These are phyloP conservation scores for Apiotrichum laibachii DNA, from an alignment of 1,284 basidiomycete genomes.

Conservation along the genomic window DNA sequence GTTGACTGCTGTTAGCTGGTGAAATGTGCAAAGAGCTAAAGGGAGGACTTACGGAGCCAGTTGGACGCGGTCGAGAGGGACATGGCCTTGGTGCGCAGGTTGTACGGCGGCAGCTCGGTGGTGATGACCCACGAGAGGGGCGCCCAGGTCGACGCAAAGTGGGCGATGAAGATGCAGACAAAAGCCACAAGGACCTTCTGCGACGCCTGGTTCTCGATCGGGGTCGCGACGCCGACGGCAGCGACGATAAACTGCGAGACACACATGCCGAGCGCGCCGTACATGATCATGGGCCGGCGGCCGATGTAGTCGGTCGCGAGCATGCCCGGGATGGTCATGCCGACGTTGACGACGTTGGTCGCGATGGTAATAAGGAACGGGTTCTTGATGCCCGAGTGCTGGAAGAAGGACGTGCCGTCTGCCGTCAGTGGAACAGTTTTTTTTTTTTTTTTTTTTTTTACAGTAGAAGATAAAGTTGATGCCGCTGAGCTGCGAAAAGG, in stretches of 20 bases:
- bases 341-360: slow-evolving; percentile 33
- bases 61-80: slow-evolving; percentile 63
- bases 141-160: slow-evolving; percentile 68
- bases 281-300: slow-evolving; percentile 31
- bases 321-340: slow-evolving; percentile 41
- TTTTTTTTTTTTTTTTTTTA: not conserved
- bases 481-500: slow-evolving; percentile 68
- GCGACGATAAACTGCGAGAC: slow-evolving; percentile 54
- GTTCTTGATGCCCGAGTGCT: slow-evolving; percentile 63
- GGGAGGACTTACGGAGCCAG: slow-evolving; percentile 34
- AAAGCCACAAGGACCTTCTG: slow-evolving; percentile 64
- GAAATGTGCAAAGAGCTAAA: no score
- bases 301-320: slow-evolving; percentile 45
- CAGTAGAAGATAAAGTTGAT: slow-evolving; percentile 35
- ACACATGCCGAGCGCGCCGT: slow-evolving; percentile 63
- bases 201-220: slow-evolving; percentile 55
- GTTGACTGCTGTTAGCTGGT: slow-evolving; percentile 43
- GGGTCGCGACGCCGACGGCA: slow-evolving; percentile 62
- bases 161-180: slow-evolving; percentile 71
- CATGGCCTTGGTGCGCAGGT: slow-evolving; percentile 70
- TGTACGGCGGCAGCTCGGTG: slow-evolving; percentile 67
- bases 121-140: slow-evolving; percentile 62
- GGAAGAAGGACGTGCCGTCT: slow-evolving; percentile 72
- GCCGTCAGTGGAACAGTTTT: not conserved
- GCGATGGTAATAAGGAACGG: slow-evolving; percentile 55